Evolutionary conservation across 805 yeast genomes (phyloP), one percentile per base, ranked within the genome.

Genomic region (Candida caryicola): DNA sequence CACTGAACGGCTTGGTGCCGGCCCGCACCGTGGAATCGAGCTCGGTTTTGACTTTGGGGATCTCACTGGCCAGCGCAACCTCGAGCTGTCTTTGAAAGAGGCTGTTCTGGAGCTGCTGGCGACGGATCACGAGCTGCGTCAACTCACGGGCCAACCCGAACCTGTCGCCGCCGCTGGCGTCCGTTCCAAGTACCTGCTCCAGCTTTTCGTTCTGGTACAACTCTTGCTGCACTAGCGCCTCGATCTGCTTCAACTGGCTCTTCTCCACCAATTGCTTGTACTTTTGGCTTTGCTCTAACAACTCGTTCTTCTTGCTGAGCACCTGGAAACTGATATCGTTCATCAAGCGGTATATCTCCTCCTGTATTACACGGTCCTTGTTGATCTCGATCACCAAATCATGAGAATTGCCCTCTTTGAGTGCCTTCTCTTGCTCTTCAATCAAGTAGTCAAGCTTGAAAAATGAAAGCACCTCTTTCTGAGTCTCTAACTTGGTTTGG

Each of bases 241-340:
- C 17, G 14, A 35, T 10, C 17, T 35, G 17, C 5, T 29, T 19
- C 29, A 29, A 9, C 17, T 45, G 37, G 16, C 41, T 14, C 37
- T 18, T 19, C 27, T 54, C 60, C 23, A 40, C 38, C 10, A 47
- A 30, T 12, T 16, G 15, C n/a, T 34, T 32, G 34, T 43, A 54
- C 16, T 37, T 36, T 12, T 13, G 12, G n/a, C 43, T 18, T 5
- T 31, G 45, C 34, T 42, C 37, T 6, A 47, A 44, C 14, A 64
- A 46, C 23, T 64, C 67, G 16, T 67, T 62, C 39, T 52, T 50
- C 36, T 58, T 50, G 31, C 59, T 60, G 23, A 66, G 48, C 13
- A 49, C 49, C 45, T 66, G 72, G 36, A 55, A 69, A 4, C 60
- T 52, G 37, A 68, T 51, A 42, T 69, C 73, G 35, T 67, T 68